Base-by-base conservation (phyloP, 2,329 filamentous ascomycete genomes). In the Cryoendolithus antarcticus region DNA sequence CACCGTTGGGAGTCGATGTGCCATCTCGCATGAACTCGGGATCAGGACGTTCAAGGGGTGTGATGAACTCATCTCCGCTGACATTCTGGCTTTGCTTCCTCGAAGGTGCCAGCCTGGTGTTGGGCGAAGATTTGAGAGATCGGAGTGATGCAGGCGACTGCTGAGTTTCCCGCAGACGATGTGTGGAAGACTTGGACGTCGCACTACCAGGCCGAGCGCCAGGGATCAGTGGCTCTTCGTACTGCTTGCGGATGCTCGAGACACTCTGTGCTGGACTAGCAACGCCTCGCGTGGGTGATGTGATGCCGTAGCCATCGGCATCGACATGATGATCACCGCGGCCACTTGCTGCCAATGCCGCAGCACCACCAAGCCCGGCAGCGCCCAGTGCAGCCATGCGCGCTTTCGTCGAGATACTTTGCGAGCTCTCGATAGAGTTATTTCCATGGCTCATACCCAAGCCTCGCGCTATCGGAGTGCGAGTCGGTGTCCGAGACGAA, bases 211-310 rank as follows among this genome's bases (percentile, higher is more conserved):
- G 53, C 21, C 55, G 43, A 2, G 51, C 55, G 21, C 48, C 44
- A 6, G 58, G 57, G 1, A 59, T 46, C 8, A 61, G 49, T 10
- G 56, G 51, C 34, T 77, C 75, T 51, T 86, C 53, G 52, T 86
- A 89, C 10, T 49, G 51, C 40, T 54, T 52, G 34, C 52, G 53
- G 24, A 58, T 43, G 45, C 88, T 91, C 8, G 86, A 89, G 10
- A 94, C 84, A 52, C 88, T 95, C 49, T 91, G 88, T 43, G 93
- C 88, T 0, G 89, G 89, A 55, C 88, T 95, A 35, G 42, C 49
- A 4, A 93, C 63, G 8, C 78, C 80, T 32, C 83, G 80, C 32
- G 35, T 29, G 6, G 40, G 34, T 15, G 35, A 31, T 12, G 21
- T 41, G 43, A 29, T 52, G n/a, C 53, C 55, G 41, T 59, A 57